Percentiles rank a stretch among this genome's conserved stretches.
Conservation (phyloP, 768 basidiomycete species). For the Collybiopsis luxurians region DNA sequence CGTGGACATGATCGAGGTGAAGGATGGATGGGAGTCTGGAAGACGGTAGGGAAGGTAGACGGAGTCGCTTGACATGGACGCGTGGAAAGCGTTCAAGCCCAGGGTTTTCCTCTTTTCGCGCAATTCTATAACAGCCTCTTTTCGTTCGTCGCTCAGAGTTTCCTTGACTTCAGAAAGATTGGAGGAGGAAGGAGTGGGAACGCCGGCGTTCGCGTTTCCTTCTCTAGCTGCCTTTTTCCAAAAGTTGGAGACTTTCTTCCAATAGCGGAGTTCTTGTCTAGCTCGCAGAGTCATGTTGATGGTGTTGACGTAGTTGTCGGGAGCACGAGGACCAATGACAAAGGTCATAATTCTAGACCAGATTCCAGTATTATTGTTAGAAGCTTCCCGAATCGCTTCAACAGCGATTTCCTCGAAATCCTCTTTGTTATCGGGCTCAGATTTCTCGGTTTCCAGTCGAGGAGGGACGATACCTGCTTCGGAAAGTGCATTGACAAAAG, state of each 20-base stretch:
- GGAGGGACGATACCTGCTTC: neutral
- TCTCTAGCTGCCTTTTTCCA: constrained; percentile 43
- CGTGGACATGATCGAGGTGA: constrained; percentile 2
- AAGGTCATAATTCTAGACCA: constrained; percentile 41
- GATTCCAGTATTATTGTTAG: constrained; percentile 32
- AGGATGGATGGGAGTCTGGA: constrained; percentile 3
- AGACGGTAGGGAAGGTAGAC: neutral
- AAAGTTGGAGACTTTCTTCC: constrained; percentile 41
- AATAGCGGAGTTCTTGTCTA: constrained; percentile 40
- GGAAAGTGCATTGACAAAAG: neutral
- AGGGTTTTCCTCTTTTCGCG: constrained; percentile 17
- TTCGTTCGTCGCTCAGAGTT: constrained; percentile 29
- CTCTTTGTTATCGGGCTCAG: neutral
- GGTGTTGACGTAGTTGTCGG: constrained; percentile 43
- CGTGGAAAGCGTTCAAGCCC: neutral
- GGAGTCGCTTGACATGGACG: neutral
- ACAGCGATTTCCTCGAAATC: constrained; percentile 40
- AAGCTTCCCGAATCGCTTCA: constrained; percentile 40
- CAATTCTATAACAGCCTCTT: constrained; percentile 39
- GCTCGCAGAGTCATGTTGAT: constrained; percentile 42
- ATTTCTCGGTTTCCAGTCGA: too few relatives aligned
- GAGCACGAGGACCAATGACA: constrained; percentile 30
- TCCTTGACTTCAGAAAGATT: constrained; percentile 35
- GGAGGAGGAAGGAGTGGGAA: constrained; percentile 39
- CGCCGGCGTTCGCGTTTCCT: constrained; percentile 17